A percentile compares a stretch with the other conserved stretches of the same genome.
Conservation (phyloP, 176 grass and related monocot species). For the Oryza glumipatula region DNA sequence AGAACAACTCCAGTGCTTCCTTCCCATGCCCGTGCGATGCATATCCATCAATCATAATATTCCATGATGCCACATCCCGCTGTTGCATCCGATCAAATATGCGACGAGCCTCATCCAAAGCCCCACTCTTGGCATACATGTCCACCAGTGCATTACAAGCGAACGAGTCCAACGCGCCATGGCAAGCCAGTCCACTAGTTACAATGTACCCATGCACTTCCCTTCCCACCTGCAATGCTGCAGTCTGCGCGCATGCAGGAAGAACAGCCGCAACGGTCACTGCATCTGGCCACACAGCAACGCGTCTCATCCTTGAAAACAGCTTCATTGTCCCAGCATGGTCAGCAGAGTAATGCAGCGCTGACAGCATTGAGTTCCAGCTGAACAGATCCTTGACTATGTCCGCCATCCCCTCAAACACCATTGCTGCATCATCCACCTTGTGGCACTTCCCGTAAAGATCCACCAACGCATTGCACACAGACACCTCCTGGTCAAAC, state of each 20-base stretch:
- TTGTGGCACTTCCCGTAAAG: conserved; percentile 71
- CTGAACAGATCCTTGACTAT: conserved; percentile 54
- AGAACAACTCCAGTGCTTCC: conserved; percentile 55
- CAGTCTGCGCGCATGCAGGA: conserved; percentile 57
- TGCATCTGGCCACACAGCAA: conserved; percentile 31
- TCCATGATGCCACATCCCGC: conserved; percentile 64
- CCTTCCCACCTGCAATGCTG: conserved; percentile 52
- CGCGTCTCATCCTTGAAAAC: conserved; percentile 49
- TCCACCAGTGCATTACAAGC: conserved; percentile 58
- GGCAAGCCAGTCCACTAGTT: conserved; percentile 44
- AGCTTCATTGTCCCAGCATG: conserved; percentile 42
- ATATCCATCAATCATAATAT: conserved; percentile 78
- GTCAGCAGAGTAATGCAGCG: conserved; percentile 60
- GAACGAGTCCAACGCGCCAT: conserved; percentile 38
- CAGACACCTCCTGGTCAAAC: conserved; percentile 32
- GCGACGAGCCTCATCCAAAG: conserved; percentile 48
- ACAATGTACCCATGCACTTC: conserved; percentile 58
- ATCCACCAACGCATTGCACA: conserved; percentile 61
- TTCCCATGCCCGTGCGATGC: conserved; percentile 58
- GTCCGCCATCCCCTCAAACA: conserved; percentile 56
- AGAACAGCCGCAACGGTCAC: conserved; percentile 60
- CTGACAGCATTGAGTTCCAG: conserved; percentile 80
- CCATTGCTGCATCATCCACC: conserved; percentile 41
- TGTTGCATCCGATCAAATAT: conserved; percentile 48
- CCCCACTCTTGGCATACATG: conserved; percentile 71